Evolutionary conservation across 371 early-diverging fungal genomes (phyloP), one percentile per base, ranked within the genome.

Genomic region (Mortierella sp.): DNA sequence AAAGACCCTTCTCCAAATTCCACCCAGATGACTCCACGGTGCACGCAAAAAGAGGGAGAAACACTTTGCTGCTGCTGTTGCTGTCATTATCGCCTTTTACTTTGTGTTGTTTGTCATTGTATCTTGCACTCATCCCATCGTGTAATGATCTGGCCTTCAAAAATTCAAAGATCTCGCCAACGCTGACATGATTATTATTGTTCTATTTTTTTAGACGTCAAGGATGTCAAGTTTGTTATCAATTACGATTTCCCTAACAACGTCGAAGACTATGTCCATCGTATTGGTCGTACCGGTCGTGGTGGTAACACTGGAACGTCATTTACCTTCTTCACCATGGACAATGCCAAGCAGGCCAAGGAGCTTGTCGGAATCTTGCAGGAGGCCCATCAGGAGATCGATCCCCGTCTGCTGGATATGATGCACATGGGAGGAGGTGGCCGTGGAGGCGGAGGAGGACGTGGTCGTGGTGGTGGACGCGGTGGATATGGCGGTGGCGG

Each of bases 281-380:
- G 99, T 84, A 99, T 99, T 79, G 99, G 99, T 77, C 95, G 99
- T 92, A 99, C 99, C 42, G 99, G 99, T 84, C 98, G 99, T 93
- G 99, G 98, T 77, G 97, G 96, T 34, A 94, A 94, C 68, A 95
- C 95, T n/a, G 99, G 99, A 48, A 93, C 96, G 19, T 95, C 99
- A 26, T 93, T 97, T 88, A 99, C 99, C 28, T 99, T 98, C 94
- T 99, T 99, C 90, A 98, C 99, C 2, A 88, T 93, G 58, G 98
- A 97, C 34, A 98, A 99, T 90, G 92, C 93, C 73, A 95, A 95
- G 82, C 95, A 95, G 84, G 97, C 99, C 65, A 92, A 94, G 82
- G 98, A 97, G 71, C 93, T 99, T 75, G 92, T 97, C 44, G 94
- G 93, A 73, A 98, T 99, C 83, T 90, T 99, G 74, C 92, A 90